Conservation (phyloP, 345 rosid genomes). For the Aquilaria sinensis region DNA sequence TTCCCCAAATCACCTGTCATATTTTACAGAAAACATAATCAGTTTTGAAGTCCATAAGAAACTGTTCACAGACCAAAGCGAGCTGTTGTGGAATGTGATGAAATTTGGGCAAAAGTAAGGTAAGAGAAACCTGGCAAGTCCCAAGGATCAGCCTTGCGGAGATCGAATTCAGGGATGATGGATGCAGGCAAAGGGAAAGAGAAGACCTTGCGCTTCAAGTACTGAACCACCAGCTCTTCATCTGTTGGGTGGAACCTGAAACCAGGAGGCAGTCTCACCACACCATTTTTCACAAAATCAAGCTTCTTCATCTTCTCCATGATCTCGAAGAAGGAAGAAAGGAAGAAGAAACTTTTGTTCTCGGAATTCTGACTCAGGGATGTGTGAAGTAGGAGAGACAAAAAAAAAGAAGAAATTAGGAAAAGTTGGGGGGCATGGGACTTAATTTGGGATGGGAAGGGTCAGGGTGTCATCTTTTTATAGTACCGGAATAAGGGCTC, state of each 20-base stretch:
- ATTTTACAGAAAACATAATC: not conserved
- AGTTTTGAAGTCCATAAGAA: no score
- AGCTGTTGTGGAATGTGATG: no score
- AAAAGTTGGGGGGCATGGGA: not conserved
- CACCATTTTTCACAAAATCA: slow-evolving; percentile 45
- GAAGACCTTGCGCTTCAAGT: slow-evolving; percentile 49
- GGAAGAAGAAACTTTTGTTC: not conserved
- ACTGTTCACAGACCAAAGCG: no score
- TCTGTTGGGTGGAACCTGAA: slow-evolving; percentile 87
- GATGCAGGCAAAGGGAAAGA: slow-evolving; percentile 66
- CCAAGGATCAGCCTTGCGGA: slow-evolving; percentile 84
- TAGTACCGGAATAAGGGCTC: slow-evolving; percentile 31
- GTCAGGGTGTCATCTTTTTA: slow-evolving; percentile 14
- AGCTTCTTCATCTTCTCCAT: slow-evolving; percentile 37
- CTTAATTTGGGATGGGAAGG: slow-evolving; percentile 17
- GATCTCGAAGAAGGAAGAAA: not conserved
- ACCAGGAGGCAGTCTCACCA: slow-evolving; percentile 67
- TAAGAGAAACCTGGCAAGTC: slow-evolving; percentile 57
- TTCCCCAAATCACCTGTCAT: slow-evolving; percentile 66
- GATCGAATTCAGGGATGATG: slow-evolving; percentile 72
- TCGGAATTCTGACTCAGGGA: not conserved
- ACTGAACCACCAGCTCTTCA: slow-evolving; percentile 69
- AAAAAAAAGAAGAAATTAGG: not conserved
- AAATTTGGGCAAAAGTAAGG: no score
- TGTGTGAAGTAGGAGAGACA: not conserved